Evolutionary conservation across 108 stramenopile species (phyloP).

Genomic region (Epithemia pelagica): DNA sequence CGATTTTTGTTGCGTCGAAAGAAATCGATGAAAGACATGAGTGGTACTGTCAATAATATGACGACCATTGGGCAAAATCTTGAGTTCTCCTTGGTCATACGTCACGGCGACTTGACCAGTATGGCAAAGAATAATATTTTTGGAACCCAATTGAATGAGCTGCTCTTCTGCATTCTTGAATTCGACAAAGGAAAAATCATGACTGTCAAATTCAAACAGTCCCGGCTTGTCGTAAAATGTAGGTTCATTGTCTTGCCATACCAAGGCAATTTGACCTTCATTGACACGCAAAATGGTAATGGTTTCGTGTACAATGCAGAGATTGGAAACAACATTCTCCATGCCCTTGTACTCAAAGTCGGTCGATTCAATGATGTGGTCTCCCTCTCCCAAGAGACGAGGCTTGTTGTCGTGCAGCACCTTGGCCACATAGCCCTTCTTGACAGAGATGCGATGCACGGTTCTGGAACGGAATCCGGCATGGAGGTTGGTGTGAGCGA

Average conservation of each 20-base stretch:
- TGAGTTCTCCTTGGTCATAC: conserved; percentile 20
- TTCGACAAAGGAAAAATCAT: conserved; percentile 19
- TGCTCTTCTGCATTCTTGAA: conserved; percentile 20
- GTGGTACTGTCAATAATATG: conserved; percentile 14
- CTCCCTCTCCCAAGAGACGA: conserved; percentile 27
- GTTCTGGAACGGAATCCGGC: too few relatives aligned
- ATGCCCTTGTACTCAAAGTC: conserved; percentile 13
- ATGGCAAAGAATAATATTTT: conserved; percentile 14
- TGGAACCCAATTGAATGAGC: conserved; percentile 19
- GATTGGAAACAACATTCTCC: conserved; percentile 14
- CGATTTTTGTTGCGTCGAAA: conserved; percentile 18
- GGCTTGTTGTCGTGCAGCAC: conserved; percentile 14
- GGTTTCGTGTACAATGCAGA: conserved; percentile 24
- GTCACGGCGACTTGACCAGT: conserved; percentile 25
- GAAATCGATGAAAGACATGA: conserved; percentile 23
- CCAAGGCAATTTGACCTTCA: conserved; percentile 24
- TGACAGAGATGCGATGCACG: conserved; percentile 19
- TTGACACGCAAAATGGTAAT: conserved; percentile 23
- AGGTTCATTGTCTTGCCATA: conserved; percentile 27
- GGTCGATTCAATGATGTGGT: conserved; percentile 21
- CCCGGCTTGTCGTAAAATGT: conserved; percentile 24
- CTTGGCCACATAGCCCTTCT: conserved; percentile 27
- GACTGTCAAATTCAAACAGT: conserved; percentile 22
- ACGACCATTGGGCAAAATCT: conserved; percentile 15
- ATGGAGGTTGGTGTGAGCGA: too few relatives aligned